Conservation (phyloP, 163 green algal genomes). For the Scenedesmus sp. region DNA sequence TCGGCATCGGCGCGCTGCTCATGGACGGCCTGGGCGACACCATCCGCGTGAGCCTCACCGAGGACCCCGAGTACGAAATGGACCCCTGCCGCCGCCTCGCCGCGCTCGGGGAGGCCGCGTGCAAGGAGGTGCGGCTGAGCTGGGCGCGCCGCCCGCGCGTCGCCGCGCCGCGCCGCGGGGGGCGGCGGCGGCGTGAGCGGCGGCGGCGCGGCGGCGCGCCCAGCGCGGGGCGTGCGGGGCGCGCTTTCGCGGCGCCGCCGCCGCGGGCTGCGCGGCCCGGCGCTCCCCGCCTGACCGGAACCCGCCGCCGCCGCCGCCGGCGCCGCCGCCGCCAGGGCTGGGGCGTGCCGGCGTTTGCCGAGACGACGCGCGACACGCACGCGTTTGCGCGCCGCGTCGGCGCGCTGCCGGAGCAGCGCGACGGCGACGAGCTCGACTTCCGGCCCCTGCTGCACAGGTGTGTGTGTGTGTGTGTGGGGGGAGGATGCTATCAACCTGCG, state of each 20-base stretch:
- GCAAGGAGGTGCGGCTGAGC: constrained; percentile 55
- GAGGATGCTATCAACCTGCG: too few relatives aligned
- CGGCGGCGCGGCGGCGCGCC: too few relatives aligned
- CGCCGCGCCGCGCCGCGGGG: too few relatives aligned
- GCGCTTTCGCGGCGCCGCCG: too few relatives aligned
- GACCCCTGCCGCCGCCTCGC: constrained; percentile 91
- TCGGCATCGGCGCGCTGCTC: constrained; percentile 93
- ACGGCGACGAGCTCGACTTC: constrained; percentile 80
- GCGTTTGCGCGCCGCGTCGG: constrained; percentile 85
- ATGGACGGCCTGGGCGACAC: constrained; percentile 99
- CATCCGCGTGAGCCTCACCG: constrained; percentile 97
- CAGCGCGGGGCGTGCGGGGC: too few relatives aligned
- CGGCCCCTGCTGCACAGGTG: constrained; percentile 47
- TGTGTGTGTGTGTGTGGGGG: too few relatives aligned
- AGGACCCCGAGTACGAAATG: constrained; percentile 98
- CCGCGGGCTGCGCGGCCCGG: too few relatives aligned
- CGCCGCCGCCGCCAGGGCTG: constrained; percentile 63
- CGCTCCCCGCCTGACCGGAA: too few relatives aligned
- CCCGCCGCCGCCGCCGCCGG: too few relatives aligned
- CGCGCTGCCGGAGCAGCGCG: constrained; percentile 82
- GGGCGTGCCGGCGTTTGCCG: constrained; percentile 77
- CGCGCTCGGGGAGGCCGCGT: constrained; percentile 77
- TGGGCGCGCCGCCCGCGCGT: too few relatives aligned
- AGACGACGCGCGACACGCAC: constrained; percentile 90
- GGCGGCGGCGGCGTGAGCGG: too few relatives aligned